Base-by-base conservation (phyloP, 345 rosid genomes). In the Balakata baccata region DNA sequence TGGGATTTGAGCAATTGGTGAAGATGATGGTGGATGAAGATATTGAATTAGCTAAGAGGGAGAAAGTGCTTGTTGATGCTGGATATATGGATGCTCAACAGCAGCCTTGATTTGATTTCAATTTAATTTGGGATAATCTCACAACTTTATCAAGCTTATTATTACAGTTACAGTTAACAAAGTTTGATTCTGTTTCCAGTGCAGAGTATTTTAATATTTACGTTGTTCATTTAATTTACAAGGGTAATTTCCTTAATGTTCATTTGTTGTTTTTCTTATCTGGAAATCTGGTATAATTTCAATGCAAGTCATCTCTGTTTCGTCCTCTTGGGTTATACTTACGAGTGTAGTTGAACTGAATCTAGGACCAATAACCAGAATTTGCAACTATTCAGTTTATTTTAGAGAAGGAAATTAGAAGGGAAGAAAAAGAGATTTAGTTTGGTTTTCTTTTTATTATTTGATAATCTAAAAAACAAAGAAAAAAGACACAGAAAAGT, bases 1-100 rank as follows among this genome's bases (percentile, higher is more conserved):
- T 90, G 0, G 96, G 96, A 56, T 92, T 92, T 73, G 87, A 89
- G 85, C 81, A 92, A 70, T 75, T 92, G 83, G 98, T 92, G 81
- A 89, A 86, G 90, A 92, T 87, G 98, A 92, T 92, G 98, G 94
- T 92, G 0, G 94, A 88, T 49, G 87, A 92, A 81, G 96, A 92
- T 64, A 38, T 92, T 10, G 98, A 90, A 75, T 14, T 87, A 56
- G 98, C 96, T 29, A 92, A 89, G 82, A 88, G 98, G 74, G 96
- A 92, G 94, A 90, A 89, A 81, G 96, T 92, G 71, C 96, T 92
- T 49, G 94, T 90, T 3, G 98, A 92, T 82, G 98, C 98, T 58
- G 98, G 98, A 6, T 92, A 75, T 53, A 83, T 90, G 78, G 96
- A 90, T 83, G 87, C 98, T 20, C 88, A 92, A 80, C 98, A 92